Base-by-base conservation (phyloP, 306 rosid species). In the Cajanus cajan region DNA sequence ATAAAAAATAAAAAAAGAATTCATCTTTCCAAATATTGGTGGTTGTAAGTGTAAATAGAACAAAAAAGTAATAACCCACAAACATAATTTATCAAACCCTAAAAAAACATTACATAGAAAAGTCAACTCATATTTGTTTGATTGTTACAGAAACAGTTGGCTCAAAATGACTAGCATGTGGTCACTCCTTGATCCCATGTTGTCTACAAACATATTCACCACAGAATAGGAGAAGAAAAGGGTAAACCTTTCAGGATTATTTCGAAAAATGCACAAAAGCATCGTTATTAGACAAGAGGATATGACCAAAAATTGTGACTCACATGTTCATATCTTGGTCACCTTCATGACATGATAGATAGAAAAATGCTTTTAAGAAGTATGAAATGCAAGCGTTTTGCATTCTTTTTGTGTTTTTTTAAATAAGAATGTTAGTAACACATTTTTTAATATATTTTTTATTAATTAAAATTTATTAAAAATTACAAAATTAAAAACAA, bases 201-300 rank as follows among this genome's bases (percentile, higher is more conserved):
- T 8, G 73, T 48, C 5, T 2, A 18, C 18, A 51, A 34, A 51
- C 24, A 51, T 43, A 48, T 70, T 31, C 15, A 62, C 80, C 80
- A 76, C 36, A 74, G 58, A 62, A 6, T 11, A 47, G 61, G 22
- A 7, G 43, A 76, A 37, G 40, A 58, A 39, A 14, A 28, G 1
- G 16, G 5, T 19, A 11, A n/a, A 5, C 7, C 67, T 54, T 40
- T 22, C 9, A 10, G 25, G 78, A 24, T 57, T 73, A n/a, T n/a
- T n/a, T n/a, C 41, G 15, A 58, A 73, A 73, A 73, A 68, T 73
- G 41, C 68, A 40, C 14, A 67, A 73, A 73, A 37, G 54, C 25
- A 6, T 24, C 68, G 0, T n/a, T 1, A 5, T 73, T 41, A 37
- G 68, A 73, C 55, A 22, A 9, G 41, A 8, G n/a, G n/a, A n/a